Conservation (phyloP, 495 filamentous ascomycete genomes). For the Trichoderma gamsii region DNA sequence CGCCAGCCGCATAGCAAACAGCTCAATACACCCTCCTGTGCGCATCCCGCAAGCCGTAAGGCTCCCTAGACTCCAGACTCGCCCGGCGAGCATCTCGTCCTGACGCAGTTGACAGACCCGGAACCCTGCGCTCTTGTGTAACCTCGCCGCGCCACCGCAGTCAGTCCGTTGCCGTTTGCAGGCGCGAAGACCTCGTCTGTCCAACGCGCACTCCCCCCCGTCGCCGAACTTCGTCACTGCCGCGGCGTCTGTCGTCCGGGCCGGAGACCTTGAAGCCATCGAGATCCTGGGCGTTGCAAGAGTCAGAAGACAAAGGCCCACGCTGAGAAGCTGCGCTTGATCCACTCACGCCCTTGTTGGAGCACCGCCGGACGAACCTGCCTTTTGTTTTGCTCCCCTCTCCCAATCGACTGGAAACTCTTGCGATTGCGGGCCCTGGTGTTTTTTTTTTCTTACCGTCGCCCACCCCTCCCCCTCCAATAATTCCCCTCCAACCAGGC, state of each 20-base stretch:
- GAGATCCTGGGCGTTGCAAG: neutral
- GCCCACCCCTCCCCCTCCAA: conserved; percentile 13
- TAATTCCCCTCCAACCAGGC: neutral
- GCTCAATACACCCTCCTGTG: conserved; percentile 7
- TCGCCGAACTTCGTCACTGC: conserved; percentile 1
- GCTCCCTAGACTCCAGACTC: conserved; percentile 7
- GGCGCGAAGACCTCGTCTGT: conserved; percentile 3
- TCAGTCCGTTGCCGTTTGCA: neutral
- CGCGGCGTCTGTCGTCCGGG: conserved; percentile 7
- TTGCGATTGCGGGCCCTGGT: conserved; percentile 10
- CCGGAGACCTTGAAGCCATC: neutral
- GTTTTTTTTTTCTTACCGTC: neutral
- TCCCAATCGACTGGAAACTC: neutral
- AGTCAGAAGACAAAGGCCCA: neutral
- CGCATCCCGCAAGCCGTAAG: neutral
- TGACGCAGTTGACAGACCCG: conserved; percentile 8
- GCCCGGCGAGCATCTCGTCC: neutral
- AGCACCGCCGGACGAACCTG: neutral
- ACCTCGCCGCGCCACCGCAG: conserved; percentile 10
- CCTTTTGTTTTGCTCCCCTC: neutral
- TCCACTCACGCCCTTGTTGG: conserved; percentile 5
- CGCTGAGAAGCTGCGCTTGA: conserved; percentile 2
- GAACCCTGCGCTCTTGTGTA: conserved; percentile 11
- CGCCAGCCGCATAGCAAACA: conserved; percentile 13
- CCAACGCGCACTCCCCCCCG: conserved; percentile 9